phyloP scores from a whole-genome alignment of 257 asterid genomes.

The Capsicum pubescens region DNA sequence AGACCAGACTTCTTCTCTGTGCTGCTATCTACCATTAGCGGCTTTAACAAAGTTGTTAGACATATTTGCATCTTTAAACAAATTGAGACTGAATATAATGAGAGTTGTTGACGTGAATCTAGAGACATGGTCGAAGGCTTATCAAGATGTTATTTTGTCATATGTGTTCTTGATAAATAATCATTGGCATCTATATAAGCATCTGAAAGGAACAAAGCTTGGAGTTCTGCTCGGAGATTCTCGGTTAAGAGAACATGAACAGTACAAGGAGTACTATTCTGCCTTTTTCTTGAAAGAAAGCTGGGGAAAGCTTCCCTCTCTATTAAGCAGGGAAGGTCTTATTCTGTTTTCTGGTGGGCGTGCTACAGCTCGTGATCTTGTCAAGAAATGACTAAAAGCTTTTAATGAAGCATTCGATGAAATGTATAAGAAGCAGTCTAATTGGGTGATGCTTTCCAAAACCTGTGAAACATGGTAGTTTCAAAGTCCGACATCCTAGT shows the following conservation, averaged over 20 bases:
- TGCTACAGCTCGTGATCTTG: slow-evolving; percentile 84
- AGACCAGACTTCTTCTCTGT: too few species aligned
- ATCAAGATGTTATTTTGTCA: slow-evolving; percentile 56
- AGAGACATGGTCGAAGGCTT: slow-evolving; percentile 80
- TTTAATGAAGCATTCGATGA: slow-evolving; percentile 82
- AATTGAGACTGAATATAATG: slow-evolving; percentile 67
- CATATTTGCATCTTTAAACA: slow-evolving; percentile 77
- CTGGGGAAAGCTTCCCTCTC: slow-evolving; percentile 87
- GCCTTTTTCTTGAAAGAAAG: slow-evolving; percentile 66
- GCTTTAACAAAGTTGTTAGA: slow-evolving; percentile 49
- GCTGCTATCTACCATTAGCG: too few species aligned
- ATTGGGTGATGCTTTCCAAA: slow-evolving; percentile 63
- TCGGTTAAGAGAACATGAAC: slow-evolving; percentile 70
- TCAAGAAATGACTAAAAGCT: slow-evolving; percentile 73
- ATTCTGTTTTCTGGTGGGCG: slow-evolving; percentile 89
- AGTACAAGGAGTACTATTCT: slow-evolving; percentile 58
- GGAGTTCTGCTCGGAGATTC: slow-evolving; percentile 74
- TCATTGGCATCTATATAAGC: slow-evolving; percentile 82
- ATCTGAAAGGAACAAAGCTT: slow-evolving; percentile 70
- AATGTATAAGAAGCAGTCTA: slow-evolving; percentile 66
- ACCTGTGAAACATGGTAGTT: slow-evolving; percentile 65
- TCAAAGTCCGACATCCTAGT: slow-evolving; percentile 65
- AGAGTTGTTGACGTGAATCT: slow-evolving; percentile 71
- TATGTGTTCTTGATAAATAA: slow-evolving; percentile 79
- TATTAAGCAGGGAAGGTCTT: slow-evolving; percentile 84